phyloP scores from a whole-genome alignment of 169 alveolate species.

The Cryptosporidium canis region DNA sequence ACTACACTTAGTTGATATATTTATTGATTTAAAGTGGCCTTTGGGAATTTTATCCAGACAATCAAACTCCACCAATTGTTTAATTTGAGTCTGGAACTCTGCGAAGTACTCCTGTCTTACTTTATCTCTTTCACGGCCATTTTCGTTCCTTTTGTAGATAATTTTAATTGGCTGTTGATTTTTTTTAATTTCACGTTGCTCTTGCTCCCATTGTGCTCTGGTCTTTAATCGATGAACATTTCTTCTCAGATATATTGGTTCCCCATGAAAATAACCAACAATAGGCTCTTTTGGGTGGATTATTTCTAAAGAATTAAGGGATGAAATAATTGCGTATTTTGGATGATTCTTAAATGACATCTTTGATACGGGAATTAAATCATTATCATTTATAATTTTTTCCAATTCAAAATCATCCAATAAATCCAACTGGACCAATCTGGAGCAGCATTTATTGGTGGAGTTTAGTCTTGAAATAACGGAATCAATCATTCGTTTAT shows the following conservation, averaged over 20 bases:
- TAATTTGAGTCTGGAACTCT: constrained; percentile 56
- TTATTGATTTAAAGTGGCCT: not conserved
- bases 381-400: not conserved
- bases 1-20: constrained; percentile 22
- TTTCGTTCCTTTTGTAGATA: not conserved
- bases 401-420: constrained; percentile 60
- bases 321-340: constrained; percentile 58
- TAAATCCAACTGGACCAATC: constrained; percentile 19
- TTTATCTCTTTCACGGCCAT: not conserved
- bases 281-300: constrained; percentile 59
- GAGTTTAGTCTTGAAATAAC: constrained; percentile 13
- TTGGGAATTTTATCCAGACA: constrained; percentile 32
- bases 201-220: constrained; percentile 29
- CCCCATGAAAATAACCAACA: constrained; percentile 64
- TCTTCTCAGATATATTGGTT: constrained; percentile 64
- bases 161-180: constrained; percentile 47
- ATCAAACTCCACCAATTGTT: constrained; percentile 14
- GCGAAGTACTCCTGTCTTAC: constrained; percentile 36
- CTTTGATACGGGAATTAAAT: constrained; percentile 30
- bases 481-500: not conserved
- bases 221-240: constrained; percentile 57
- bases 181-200: constrained; percentile 30
- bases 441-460: constrained; percentile 8
- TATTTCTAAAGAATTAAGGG: constrained; percentile 34
- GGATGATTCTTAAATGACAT: constrained; percentile 42